Evolutionary conservation across 2,329 filamentous ascomycete genomes (phyloP).

Genomic region (Hypomyces rosellus): DNA sequence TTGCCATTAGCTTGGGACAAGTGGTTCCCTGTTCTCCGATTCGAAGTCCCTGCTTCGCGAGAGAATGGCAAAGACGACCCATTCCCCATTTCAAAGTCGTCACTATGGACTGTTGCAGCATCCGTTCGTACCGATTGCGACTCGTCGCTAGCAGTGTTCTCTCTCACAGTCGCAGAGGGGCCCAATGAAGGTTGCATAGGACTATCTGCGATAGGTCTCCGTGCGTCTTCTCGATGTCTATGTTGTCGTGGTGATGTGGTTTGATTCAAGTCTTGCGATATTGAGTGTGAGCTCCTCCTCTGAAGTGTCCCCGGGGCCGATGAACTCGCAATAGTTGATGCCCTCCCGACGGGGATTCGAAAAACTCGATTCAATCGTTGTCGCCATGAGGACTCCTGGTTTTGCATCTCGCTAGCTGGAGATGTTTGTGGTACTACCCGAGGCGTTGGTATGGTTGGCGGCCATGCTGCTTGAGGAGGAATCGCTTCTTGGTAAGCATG

Average conservation of each 20-base stretch:
- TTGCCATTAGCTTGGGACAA: neutral
- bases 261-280: neutral
- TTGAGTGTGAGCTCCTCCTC: neutral
- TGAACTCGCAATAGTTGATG: conserved; percentile 29
- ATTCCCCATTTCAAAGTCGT: conserved; percentile 24
- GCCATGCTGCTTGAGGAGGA: neutral
- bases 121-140: conserved; percentile 21
- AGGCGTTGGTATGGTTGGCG: neutral
- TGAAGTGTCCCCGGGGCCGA: conserved; percentile 16
- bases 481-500: neutral
- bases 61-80: neutral
- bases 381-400: conserved; percentile 20
- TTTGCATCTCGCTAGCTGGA: conserved; percentile 1
- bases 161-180: neutral
- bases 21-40: neutral
- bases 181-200: neutral
- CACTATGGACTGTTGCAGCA: conserved; percentile 30
- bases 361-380: conserved; percentile 23
- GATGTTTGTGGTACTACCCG: neutral
- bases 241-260: neutral
- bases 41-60: neutral
- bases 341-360: conserved; percentile 25
- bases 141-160: conserved; percentile 5
- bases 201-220: neutral
- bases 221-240: neutral